These are phyloP conservation scores for Tolypocladium nubicola DNA, from an alignment of 2,329 filamentous ascomycete genomes.

Conservation along the genomic window DNA sequence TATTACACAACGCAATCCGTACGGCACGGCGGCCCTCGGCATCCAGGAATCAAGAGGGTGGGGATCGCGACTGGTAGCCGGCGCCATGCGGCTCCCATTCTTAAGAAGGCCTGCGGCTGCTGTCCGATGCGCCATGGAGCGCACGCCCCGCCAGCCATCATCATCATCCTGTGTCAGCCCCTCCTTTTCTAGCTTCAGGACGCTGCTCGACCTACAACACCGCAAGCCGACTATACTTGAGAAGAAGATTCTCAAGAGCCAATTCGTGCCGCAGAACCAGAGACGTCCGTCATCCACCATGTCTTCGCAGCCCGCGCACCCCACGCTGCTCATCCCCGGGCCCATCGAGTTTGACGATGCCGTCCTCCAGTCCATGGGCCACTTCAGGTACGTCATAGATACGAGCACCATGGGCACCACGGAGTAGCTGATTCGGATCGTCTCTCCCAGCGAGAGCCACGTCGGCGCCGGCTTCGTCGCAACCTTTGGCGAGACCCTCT, in stretches of 20 bases:
- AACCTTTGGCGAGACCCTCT: constrained; percentile 80
- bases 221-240: neutral
- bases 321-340: constrained; percentile 85
- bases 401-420: neutral
- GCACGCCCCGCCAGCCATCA: constrained; percentile 16
- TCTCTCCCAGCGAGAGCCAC: constrained; percentile 68
- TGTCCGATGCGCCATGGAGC: constrained; percentile 17
- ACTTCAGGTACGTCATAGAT: constrained; percentile 58
- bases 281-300: constrained; percentile 29
- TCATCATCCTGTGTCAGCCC: constrained; percentile 9
- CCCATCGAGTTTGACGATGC: constrained; percentile 98
- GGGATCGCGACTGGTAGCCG: neutral
- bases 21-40: neutral
- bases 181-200: constrained; percentile 8
- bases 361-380: constrained; percentile 87
- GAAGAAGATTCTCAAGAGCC: neutral
- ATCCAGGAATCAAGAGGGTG: neutral
- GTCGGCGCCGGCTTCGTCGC: constrained; percentile 83
- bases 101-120: constrained; percentile 6
- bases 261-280: constrained; percentile 4
- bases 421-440: neutral
- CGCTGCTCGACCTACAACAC: neutral
- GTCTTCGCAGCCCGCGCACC: constrained; percentile 51
- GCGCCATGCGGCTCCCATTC: constrained; percentile 1
- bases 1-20: neutral